phyloP scores from a whole-genome alignment of 768 basidiomycete genomes.

The Coprinellus micaceus region DNA sequence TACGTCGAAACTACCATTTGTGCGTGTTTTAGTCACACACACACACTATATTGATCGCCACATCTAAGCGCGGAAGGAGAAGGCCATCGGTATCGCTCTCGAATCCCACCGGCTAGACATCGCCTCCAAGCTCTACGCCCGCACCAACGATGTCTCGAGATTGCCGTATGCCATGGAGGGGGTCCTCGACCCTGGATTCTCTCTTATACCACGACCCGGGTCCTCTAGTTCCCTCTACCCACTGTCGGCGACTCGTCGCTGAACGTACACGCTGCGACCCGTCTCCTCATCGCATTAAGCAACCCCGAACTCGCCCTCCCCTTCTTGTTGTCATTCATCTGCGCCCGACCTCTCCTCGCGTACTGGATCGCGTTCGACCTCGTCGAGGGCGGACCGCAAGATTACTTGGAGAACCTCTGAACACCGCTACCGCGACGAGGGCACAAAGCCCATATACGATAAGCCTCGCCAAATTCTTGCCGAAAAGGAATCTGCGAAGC shows the following conservation, averaged over 20 bases:
- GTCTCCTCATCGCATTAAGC: slow-evolving; percentile 85
- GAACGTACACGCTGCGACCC: slow-evolving; percentile 78
- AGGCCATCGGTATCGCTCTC: slow-evolving; percentile 94
- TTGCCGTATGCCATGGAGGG: slow-evolving; percentile 92
- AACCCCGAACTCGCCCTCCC: slow-evolving; percentile 75
- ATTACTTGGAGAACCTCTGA: slow-evolving; percentile 79
- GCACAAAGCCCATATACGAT: slow-evolving; percentile 60
- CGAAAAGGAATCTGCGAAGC: slow-evolving; percentile 87
- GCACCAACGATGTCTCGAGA: slow-evolving; percentile 71
- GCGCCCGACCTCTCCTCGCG: slow-evolving; percentile 70
- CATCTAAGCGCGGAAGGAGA: slow-evolving; percentile 63
- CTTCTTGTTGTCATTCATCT: slow-evolving; percentile 68
- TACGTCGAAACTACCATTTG: slow-evolving; percentile 94
- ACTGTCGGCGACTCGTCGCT: slow-evolving; percentile 67
- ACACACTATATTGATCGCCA: slow-evolving; percentile 96
- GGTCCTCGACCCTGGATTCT: slow-evolving; percentile 85
- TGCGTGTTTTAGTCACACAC: slow-evolving; percentile 54
- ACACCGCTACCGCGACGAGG: slow-evolving; percentile 62
- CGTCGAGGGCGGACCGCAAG: slow-evolving; percentile 89
- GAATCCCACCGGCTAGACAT: slow-evolving; percentile 88
- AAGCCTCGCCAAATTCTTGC: slow-evolving; percentile 79
- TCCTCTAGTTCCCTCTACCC: slow-evolving; percentile 82
- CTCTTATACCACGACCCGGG: slow-evolving; percentile 84
- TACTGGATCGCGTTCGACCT: slow-evolving; percentile 97
- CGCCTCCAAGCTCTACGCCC: slow-evolving; percentile 69